Evolutionary conservation across 1,139 yeast genomes (phyloP), one percentile per base, ranked within the genome.

Genomic region (Groenewaldozyma sp.): DNA sequence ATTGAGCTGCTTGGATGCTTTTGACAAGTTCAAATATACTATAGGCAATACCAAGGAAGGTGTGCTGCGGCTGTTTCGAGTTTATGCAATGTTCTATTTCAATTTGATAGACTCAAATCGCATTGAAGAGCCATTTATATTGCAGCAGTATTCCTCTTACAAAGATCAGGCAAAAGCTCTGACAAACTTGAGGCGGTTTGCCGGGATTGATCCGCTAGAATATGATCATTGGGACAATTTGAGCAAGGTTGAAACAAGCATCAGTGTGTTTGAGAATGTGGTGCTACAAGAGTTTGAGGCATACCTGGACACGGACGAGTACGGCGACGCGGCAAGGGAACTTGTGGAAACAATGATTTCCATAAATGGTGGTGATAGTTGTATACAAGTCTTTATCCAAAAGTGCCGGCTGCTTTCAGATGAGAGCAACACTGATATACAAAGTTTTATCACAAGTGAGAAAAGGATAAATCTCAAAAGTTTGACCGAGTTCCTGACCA

Each of bases 231-330:
- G 58, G 19, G 54, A 60, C 4, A 67, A 67, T 19, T 54, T 67
- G 26, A 74, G 70, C 37, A 71, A 74, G 47, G 60, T 80, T 37
- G 68, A 68, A 28, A 67, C 81, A 1, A 66, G 79, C n/a, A 61
- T 77, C 36, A 93, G 82, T 52, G 67, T 82, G 28, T 83, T 84
- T 55, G 82, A 82, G 39, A 81, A 73, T 53, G 86, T 93, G 0
- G 70, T 82, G 6, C 56, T 83, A 26, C 63, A 77, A 36, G 95
- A 86, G 50, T 68, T 87, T 48, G 93, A 82, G 42, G 63, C 69
- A 28, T 63, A 59, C 4, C 73, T 74, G 49, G 78, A 73, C 38
- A 59, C 67, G 2, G 65, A 70, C 39, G 78, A 82, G 39, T 19
- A 24, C 11, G 14, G 3, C 3, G 41, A 31, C 13, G 69, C 56